Evolutionary conservation across 805 yeast species (phyloP), one percentile per base, ranked within the genome.

Genomic region (Hanseniaspora mollemarum): DNA sequence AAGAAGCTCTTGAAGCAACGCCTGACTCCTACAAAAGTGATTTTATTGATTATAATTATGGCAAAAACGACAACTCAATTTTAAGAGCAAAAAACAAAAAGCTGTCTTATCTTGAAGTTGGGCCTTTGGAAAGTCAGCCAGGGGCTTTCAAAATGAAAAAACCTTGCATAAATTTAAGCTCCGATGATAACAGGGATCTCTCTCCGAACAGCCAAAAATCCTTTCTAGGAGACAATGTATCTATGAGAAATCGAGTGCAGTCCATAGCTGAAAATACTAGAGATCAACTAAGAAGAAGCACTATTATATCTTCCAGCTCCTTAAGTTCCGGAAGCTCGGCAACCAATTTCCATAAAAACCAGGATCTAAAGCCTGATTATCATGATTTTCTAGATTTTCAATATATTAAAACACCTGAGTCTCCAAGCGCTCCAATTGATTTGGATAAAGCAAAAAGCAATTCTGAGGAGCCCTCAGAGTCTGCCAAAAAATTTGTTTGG

Each of bases 211-310:
- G 7, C 31, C 7, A 28, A 7, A 28, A 28, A 28, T 12, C 12
- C 12, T 8, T 12, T 28, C 31, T 8, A 8, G n/a, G 15, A 10
- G 35, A 32, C 5, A 8, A 21, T 8, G 16, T 16, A 7, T 13
- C 18, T 15, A 39, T 39, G 4, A 39, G 16, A 24, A 15, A 39
- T n/a, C 24, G 43, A 39, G 43, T 39, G 25, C 19, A 46, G 10
- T 32, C 39, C 1, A 46, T 46, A 12, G 39, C 45, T 19, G 44
- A 46, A 46, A 39, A 46, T 15, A 46, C 51, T 4, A 46, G 29
- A 46, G 33, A 39, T 24, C 51, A 46, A 16, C n/a, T 46, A 4
- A 24, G 35, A 31, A 46, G 51, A 40, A 46, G 33, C 26, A 39
- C 39, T 4, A 33, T 39, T 7, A 46, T 46, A 24, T 35, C 41